Percentiles rank a stretch among this genome's conserved stretches.
These are phyloP conservation scores for Pleurostoma richardsiae DNA, from an alignment of 2,329 filamentous ascomycete species.

Conservation along the genomic window DNA sequence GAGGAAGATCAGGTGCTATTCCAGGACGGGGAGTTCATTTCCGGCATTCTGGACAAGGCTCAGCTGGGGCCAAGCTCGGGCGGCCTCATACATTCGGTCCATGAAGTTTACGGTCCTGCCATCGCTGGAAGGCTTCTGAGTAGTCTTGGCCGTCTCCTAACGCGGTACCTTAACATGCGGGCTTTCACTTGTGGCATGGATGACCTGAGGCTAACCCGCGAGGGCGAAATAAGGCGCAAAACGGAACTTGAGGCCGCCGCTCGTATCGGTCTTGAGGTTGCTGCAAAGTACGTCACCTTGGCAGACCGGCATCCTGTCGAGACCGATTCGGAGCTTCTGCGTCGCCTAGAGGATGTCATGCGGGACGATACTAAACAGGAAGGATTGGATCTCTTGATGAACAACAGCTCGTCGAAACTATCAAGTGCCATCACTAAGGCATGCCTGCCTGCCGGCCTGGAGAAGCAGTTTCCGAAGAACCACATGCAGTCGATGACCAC, in stretches of 20 bases:
- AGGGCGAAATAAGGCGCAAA: constrained; percentile 69
- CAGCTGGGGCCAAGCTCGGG: constrained; percentile 86
- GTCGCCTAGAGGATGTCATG: constrained; percentile 81
- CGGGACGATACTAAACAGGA: constrained; percentile 89
- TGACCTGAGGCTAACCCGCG: constrained; percentile 77
- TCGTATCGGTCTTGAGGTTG: constrained; percentile 70
- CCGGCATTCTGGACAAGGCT: constrained; percentile 90
- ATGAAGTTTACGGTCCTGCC: constrained; percentile 87
- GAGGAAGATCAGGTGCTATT: constrained; percentile 82
- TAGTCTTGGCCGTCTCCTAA: constrained; percentile 83
- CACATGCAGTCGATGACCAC: constrained; percentile 99
- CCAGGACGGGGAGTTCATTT: constrained; percentile 80
- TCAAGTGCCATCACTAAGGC: constrained; percentile 73
- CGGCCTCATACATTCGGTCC: constrained; percentile 85
- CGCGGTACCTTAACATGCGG: constrained; percentile 84
- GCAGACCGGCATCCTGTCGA: constrained; percentile 57
- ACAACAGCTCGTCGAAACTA: constrained; percentile 61
- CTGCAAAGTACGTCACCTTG: constrained; percentile 83
- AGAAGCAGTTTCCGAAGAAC: constrained; percentile 91
- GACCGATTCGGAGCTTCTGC: constrained; percentile 65
- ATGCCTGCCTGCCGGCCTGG: constrained; percentile 76
- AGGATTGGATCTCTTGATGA: constrained; percentile 84
- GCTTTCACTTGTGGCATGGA: constrained; percentile 98
- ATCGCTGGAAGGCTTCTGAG: constrained; percentile 84
- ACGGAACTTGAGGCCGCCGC: constrained; percentile 64